These are phyloP conservation scores for Aeminium ludgeri DNA, from an alignment of 495 filamentous ascomycete species.

Conservation along the genomic window DNA sequence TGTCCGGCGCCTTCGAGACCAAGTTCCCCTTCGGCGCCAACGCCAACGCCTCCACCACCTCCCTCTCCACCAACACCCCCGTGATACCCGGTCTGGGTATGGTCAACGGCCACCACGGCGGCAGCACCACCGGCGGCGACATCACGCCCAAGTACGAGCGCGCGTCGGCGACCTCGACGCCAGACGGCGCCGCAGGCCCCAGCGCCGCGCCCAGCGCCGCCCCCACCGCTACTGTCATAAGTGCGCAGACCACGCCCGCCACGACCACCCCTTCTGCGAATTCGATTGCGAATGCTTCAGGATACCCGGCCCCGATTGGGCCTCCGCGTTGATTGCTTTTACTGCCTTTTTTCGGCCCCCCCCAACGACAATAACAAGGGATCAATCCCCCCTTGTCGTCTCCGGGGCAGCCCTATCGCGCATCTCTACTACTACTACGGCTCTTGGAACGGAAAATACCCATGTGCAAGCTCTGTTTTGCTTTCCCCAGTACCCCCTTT, in stretches of 20 bases:
- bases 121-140: constrained; percentile 37
- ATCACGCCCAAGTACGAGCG: constrained; percentile 58
- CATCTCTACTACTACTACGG: not conserved
- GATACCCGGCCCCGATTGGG: constrained; percentile 30
- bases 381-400: no score
- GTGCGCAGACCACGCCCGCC: not conserved
- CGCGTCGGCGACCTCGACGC: not conserved
- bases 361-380: not conserved
- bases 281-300: constrained; percentile 20
- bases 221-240: constrained; percentile 1
- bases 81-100: constrained; percentile 30
- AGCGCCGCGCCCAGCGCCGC: not conserved
- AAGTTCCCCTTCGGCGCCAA: constrained; percentile 50
- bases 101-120: constrained; percentile 8
- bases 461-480: constrained; percentile 6
- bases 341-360: not conserved
- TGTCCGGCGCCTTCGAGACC: constrained; percentile 25
- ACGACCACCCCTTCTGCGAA: constrained; percentile 4
- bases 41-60: constrained; percentile 16
- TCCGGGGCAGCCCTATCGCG: not conserved
- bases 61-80: constrained; percentile 11
- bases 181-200: not conserved
- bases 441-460: constrained; percentile 7
- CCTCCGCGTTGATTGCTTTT: constrained; percentile 16
- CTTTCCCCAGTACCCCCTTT: not conserved